Percentiles rank a stretch among this genome's conserved stretches.
Evolutionary conservation across 2,329 filamentous ascomycete genomes (phyloP).

Genomic region (Myriosclerotinia duriaeana): DNA sequence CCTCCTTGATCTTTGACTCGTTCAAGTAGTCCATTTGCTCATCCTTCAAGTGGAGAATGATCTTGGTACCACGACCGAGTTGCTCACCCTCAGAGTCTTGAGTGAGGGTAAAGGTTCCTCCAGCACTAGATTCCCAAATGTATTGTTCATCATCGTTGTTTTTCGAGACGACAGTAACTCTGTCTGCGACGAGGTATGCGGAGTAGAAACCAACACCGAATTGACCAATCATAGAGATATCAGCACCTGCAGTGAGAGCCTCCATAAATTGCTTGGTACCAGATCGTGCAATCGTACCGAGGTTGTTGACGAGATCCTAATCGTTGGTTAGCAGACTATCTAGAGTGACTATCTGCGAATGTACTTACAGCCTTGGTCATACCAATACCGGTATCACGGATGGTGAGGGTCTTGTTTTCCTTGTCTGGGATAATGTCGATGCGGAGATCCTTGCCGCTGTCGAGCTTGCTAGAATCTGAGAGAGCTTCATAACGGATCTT

Average conservation of each 20-base stretch:
- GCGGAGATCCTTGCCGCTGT: constrained; percentile 94
- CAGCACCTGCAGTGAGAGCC: constrained; percentile 94
- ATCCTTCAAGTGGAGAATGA: constrained; percentile 98
- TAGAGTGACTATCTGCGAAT: constrained; percentile 6
- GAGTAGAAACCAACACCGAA: constrained; percentile 99
- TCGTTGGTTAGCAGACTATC: constrained; percentile 43
- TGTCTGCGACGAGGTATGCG: constrained; percentile 97
- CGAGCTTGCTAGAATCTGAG: constrained; percentile 95
- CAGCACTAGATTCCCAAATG: constrained; percentile 96
- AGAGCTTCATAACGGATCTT: constrained; percentile 99
- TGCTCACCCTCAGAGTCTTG: constrained; percentile 88
- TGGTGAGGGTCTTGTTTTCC: constrained; percentile 95
- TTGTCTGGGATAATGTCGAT: constrained; percentile 99
- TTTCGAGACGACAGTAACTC: constrained; percentile 94
- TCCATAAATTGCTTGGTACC: constrained; percentile 99
- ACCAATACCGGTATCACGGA: constrained; percentile 97
- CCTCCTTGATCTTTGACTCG: constrained; percentile 99
- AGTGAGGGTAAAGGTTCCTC: constrained; percentile 92
- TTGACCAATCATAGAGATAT: constrained; percentile 99
- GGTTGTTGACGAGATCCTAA: constrained; percentile 98
- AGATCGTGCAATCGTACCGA: constrained; percentile 98
- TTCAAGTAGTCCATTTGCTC: constrained; percentile 98
- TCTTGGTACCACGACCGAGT: constrained; percentile 93
- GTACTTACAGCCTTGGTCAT: constrained; percentile 98
- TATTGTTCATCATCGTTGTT: constrained; percentile 99